phyloP scores from a whole-genome alignment of 805 yeast genomes.

The Cyberlindnera euphorbiiphila region DNA sequence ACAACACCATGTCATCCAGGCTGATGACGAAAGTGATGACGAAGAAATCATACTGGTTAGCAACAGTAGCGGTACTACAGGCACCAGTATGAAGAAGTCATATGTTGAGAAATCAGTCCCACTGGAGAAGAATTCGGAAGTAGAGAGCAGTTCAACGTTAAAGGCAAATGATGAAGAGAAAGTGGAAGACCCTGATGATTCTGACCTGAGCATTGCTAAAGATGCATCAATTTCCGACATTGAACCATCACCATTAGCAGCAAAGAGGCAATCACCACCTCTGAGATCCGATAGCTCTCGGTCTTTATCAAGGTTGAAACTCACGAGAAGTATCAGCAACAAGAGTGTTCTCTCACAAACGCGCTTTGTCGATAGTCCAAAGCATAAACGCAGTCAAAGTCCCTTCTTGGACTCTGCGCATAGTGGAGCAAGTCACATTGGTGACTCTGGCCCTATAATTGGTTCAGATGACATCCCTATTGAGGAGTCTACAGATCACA shows the following conservation, averaged over 20 bases:
- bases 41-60: slow-evolving; percentile 25
- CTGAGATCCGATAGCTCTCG: slow-evolving; percentile 8
- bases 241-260: slow-evolving; percentile 15
- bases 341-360: slow-evolving; percentile 19
- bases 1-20: background rate
- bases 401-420: slow-evolving; percentile 26
- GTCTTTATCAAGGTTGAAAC: slow-evolving; percentile 7
- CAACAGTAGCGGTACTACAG: slow-evolving; percentile 19
- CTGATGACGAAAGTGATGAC: slow-evolving; percentile 5
- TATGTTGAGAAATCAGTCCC: slow-evolving; percentile 1
- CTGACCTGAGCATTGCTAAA: background rate
- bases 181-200: background rate
- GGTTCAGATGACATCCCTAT: slow-evolving; percentile 25
- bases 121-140: background rate
- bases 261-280: slow-evolving; percentile 12
- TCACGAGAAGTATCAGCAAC: slow-evolving; percentile 11
- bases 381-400: slow-evolving; percentile 21
- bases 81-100: background rate
- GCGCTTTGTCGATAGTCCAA: slow-evolving; percentile 21
- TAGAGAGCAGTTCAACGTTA: slow-evolving; percentile 10
- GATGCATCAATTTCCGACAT: slow-evolving; percentile 6
- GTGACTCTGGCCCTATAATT: slow-evolving; percentile 2
- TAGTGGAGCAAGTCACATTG: slow-evolving; percentile 20
- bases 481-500: slow-evolving; percentile 29
- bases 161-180: too few relatives aligned